These are phyloP conservation scores for Penicillium psychrosexuale DNA, from an alignment of 2,329 filamentous ascomycete genomes.

Conservation along the genomic window DNA sequence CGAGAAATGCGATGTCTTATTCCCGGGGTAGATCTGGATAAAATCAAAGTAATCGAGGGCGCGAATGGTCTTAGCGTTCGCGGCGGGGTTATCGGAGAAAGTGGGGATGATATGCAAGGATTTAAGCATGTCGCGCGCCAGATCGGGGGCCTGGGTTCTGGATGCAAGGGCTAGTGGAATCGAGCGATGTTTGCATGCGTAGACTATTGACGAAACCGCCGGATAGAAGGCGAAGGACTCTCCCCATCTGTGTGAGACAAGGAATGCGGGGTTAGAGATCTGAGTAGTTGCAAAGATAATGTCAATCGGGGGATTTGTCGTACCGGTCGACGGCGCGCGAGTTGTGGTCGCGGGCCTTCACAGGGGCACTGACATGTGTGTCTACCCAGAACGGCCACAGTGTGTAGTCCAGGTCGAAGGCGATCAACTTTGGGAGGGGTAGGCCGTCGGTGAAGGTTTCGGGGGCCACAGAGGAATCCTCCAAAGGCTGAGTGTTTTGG, in stretches of 20 bases:
- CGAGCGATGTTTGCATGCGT: conserved; percentile 54
- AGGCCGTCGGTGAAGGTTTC: conserved; percentile 62
- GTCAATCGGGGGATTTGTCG: neutral
- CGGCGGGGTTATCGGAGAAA: conserved; percentile 40
- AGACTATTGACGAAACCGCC: conserved; percentile 66
- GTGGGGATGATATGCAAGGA: conserved; percentile 60
- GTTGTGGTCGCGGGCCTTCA: conserved; percentile 60
- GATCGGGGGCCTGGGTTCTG: conserved; percentile 72
- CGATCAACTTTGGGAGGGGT: conserved; percentile 76
- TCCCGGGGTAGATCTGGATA: conserved; percentile 66
- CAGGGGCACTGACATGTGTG: conserved; percentile 76
- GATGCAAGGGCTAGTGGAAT: conserved; percentile 71
- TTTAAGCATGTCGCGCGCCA: conserved; percentile 77
- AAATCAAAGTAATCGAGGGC: conserved; percentile 56
- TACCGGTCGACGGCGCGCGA: conserved; percentile 46
- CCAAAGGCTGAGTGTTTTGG: conserved; percentile 34
- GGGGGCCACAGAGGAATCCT: conserved; percentile 43
- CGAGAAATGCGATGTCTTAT: conserved; percentile 83
- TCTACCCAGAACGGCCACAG: conserved; percentile 99
- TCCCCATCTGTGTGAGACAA: conserved; percentile 45
- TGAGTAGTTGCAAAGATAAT: neutral
- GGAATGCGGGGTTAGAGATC: conserved; percentile 2
- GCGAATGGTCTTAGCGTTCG: conserved; percentile 48
- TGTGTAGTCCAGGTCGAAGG: conserved; percentile 97
- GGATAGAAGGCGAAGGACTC: conserved; percentile 69